phyloP scores from a whole-genome alignment of 2,329 filamentous ascomycete species.

The Aspergillus alliaceus region DNA sequence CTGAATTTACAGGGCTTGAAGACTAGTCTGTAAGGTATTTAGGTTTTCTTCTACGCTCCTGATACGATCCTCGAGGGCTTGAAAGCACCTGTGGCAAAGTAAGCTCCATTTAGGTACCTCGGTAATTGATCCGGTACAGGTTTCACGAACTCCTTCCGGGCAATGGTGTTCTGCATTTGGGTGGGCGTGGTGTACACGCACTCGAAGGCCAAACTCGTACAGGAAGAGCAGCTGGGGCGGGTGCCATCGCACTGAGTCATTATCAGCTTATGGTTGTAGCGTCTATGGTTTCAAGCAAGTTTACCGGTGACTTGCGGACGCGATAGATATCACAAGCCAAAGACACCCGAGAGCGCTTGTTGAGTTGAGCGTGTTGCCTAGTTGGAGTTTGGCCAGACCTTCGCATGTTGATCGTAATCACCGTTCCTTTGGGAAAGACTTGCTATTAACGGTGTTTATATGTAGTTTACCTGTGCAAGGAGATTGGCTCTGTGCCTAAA shows the following conservation, averaged over 20 bases:
- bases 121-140: not conserved
- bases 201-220: slow-evolving; percentile 43
- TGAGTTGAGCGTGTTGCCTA: not conserved
- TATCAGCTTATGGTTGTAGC: not conserved
- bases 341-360: slow-evolving; percentile 39
- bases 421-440: not conserved
- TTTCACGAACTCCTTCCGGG: slow-evolving; percentile 37
- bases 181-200: slow-evolving; percentile 44
- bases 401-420: not conserved
- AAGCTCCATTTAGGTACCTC: not conserved
- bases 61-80: slow-evolving; percentile 28
- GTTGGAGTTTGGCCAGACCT: not conserved
- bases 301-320: slow-evolving; percentile 29
- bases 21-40: slow-evolving; percentile 4
- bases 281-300: not conserved
- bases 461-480: not conserved
- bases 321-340: slow-evolving; percentile 42
- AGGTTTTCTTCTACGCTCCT: slow-evolving; percentile 28
- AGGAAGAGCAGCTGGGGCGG: slow-evolving; percentile 45
- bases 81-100: slow-evolving; percentile 14
- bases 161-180: slow-evolving; percentile 39
- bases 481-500: not conserved
- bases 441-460: not conserved
- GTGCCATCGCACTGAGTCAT: slow-evolving; percentile 44
- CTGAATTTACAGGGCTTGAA: slow-evolving; percentile 6